Conservation (phyloP, 1,284 basidiomycete species). For the Marasmius oreades region DNA sequence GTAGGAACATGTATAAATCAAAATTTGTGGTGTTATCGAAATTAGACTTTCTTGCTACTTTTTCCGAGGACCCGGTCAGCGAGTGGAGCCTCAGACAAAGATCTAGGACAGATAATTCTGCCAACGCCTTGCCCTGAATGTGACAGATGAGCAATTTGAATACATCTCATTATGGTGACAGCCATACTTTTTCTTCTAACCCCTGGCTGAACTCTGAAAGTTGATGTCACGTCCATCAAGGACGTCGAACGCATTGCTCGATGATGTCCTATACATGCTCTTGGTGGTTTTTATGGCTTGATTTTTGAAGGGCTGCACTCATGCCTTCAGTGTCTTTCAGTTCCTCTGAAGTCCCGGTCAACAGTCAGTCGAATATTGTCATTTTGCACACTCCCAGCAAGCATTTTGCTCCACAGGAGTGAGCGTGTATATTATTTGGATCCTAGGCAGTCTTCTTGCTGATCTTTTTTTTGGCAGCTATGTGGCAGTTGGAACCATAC, state of each 20-base stretch:
- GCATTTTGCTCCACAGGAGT: neutral
- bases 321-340: too few species aligned
- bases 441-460: neutral
- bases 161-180: neutral
- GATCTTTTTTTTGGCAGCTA: constrained; percentile 29
- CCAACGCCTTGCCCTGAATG: too few species aligned
- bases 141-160: too few species aligned
- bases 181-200: neutral
- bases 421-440: neutral
- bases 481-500: constrained; percentile 42
- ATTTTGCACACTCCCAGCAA: too few species aligned
- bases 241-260: neutral
- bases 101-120: too few species aligned
- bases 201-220: neutral
- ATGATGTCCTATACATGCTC: too few species aligned
- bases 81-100: too few species aligned
- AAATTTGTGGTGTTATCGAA: neutral
- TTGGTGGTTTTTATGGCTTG: too few species aligned
- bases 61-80: too few species aligned
- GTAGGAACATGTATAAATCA: neutral
- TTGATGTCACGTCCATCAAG: constrained; percentile 1
- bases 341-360: too few species aligned
- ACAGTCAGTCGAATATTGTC: too few species aligned
- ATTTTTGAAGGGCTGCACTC: too few species aligned
- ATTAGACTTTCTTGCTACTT: neutral